Conservation (phyloP, 371 early-diverging fungal species). For the Mucor plumbeus region DNA sequence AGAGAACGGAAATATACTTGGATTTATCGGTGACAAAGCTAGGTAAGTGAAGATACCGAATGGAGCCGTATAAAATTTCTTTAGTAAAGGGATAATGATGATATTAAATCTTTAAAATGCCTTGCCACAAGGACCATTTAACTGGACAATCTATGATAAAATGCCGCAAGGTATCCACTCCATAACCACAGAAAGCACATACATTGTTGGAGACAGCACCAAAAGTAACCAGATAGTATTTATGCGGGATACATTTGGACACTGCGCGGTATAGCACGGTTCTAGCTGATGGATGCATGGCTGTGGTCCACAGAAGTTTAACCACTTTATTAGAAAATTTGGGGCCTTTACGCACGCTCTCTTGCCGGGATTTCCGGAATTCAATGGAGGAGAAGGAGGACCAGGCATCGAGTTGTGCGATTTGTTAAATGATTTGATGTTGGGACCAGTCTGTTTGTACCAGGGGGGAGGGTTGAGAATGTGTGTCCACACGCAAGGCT, state of each 20-base stretch:
- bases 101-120: neutral
- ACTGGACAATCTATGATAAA: neutral
- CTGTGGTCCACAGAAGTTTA: neutral
- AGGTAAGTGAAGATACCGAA: neutral
- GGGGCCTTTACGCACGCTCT: too few species aligned
- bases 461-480: too few species aligned
- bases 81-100: neutral
- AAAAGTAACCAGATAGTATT: neutral
- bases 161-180: neutral
- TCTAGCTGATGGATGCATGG: neutral
- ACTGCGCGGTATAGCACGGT: neutral
- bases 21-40: neutral
- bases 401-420: too few species aligned
- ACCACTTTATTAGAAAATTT: neutral
- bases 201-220: neutral
- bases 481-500: too few species aligned
- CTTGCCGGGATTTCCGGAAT: too few species aligned
- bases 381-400: too few species aligned
- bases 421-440: too few species aligned
- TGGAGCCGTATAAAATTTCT: neutral
- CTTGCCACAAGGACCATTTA: neutral
- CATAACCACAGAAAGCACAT: neutral
- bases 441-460: too few species aligned
- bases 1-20: too few species aligned
- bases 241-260: neutral